phyloP scores from a whole-genome alignment of 2,329 filamentous ascomycete genomes.

The Didymella glomerata region DNA sequence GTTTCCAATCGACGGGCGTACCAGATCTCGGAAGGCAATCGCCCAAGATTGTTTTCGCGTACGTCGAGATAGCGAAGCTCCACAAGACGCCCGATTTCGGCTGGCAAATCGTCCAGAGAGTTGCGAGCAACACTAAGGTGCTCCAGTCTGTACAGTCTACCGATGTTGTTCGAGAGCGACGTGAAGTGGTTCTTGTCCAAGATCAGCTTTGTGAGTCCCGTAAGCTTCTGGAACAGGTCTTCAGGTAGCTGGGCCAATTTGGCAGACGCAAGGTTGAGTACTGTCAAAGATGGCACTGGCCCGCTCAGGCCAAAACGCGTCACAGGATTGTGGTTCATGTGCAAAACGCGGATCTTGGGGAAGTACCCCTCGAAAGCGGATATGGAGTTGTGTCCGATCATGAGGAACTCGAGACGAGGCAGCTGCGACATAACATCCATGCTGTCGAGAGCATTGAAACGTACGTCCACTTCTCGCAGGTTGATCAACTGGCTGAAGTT shows the following conservation, averaged over 20 bases:
- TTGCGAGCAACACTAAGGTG: slow-evolving; percentile 96
- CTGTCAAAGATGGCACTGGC: slow-evolving; percentile 81
- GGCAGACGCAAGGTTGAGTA: slow-evolving; percentile 87
- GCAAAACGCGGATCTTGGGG: slow-evolving; percentile 79
- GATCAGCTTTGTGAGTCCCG: slow-evolving; percentile 85
- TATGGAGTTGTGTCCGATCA: slow-evolving; percentile 91
- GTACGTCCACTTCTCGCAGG: slow-evolving; percentile 89
- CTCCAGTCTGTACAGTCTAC: slow-evolving; percentile 81
- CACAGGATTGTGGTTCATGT: slow-evolving; percentile 93
- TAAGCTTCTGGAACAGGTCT: slow-evolving; percentile 84
- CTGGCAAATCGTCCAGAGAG: slow-evolving; percentile 80
- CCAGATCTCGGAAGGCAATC: slow-evolving; percentile 93
- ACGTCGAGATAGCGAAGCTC: slow-evolving; percentile 89
- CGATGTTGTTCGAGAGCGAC: slow-evolving; percentile 84
- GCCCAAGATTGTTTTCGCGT: slow-evolving; percentile 90
- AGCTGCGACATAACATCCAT: slow-evolving; percentile 88
- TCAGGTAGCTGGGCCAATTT: slow-evolving; percentile 90
- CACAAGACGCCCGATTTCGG: slow-evolving; percentile 85
- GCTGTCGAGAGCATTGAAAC: slow-evolving; percentile 88
- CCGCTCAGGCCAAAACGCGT: slow-evolving; percentile 87
- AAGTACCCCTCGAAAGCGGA: slow-evolving; percentile 93
- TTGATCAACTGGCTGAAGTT: slow-evolving; percentile 77
- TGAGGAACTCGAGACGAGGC: slow-evolving; percentile 85
- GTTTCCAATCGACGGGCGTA: slow-evolving; percentile 89
- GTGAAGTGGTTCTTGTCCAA: slow-evolving; percentile 97